Conservation (phyloP, 495 filamentous ascomycete genomes). For the Ramalina intermedia region DNA sequence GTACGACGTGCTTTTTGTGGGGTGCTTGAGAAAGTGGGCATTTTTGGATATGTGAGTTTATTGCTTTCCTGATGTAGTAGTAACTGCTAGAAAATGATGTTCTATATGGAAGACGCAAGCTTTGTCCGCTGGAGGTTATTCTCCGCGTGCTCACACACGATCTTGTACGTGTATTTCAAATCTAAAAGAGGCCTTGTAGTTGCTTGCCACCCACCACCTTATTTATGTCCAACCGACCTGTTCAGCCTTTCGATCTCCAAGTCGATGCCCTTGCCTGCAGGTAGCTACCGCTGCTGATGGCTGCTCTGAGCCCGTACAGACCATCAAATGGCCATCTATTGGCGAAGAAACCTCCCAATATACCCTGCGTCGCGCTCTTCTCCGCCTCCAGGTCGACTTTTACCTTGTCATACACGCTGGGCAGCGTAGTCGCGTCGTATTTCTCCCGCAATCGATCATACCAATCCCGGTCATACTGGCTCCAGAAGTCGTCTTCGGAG, state of each 20-base stretch:
- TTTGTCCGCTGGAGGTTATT: too few relatives aligned
- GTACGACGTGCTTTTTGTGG: too few relatives aligned
- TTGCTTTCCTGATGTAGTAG: too few relatives aligned
- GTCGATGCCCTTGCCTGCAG: constrained; percentile 33
- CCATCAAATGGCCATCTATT: constrained; percentile 34
- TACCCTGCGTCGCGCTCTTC: constrained; percentile 8
- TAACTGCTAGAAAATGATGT: too few relatives aligned
- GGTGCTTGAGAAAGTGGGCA: too few relatives aligned
- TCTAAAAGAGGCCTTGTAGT: too few relatives aligned
- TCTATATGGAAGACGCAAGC: too few relatives aligned
- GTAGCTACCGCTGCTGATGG: constrained; percentile 40
- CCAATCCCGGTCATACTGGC: constrained; percentile 31
- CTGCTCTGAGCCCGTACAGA: constrained; percentile 39
- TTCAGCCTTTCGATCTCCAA: constrained; percentile 30
- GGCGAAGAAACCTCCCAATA: constrained; percentile 12
- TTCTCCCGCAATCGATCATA: constrained; percentile 35
- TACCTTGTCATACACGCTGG: constrained; percentile 41
- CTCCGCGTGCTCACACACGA: too few relatives aligned
- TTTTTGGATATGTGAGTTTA: too few relatives aligned
- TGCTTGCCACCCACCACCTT: too few relatives aligned
- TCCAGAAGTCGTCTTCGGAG: constrained; percentile 40
- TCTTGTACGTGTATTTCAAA: too few relatives aligned
- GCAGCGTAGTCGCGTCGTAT: constrained; percentile 33
- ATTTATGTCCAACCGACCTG: not conserved
- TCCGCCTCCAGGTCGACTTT: constrained; percentile 19